Percentiles rank a stretch among this genome's conserved stretches.
These are phyloP conservation scores for Prunus armeniaca DNA, from an alignment of 306 rosid species.

Conservation along the genomic window DNA sequence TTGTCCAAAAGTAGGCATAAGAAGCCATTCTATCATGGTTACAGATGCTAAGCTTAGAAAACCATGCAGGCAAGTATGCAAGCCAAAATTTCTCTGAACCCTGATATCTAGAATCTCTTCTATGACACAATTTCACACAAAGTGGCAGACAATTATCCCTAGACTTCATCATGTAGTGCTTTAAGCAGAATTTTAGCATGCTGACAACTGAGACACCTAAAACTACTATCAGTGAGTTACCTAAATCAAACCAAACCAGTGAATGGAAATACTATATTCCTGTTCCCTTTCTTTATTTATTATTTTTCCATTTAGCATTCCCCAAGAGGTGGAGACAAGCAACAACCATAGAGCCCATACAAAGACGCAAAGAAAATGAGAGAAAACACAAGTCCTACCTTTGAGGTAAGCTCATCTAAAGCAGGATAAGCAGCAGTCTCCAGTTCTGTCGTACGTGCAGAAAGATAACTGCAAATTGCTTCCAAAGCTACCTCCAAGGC, in stretches of 20 bases:
- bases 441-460: conserved; percentile 87
- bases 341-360: neutral
- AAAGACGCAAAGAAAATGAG: conserved; percentile 10
- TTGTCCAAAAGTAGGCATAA: neutral
- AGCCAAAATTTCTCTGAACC: neutral
- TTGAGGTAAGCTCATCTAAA: conserved; percentile 86
- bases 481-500: conserved; percentile 95
- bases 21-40: neutral
- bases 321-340: neutral
- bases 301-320: conserved; percentile 5
- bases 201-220: neutral
- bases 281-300: neutral
- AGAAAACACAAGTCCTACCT: conserved; percentile 44
- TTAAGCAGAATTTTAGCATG: conserved; percentile 3
- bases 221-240: neutral
- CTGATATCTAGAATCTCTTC: neutral
- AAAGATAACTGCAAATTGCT: conserved; percentile 93
- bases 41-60: neutral
- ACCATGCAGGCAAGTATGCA: neutral
- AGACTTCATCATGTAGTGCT: neutral
- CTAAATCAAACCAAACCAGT: neutral
- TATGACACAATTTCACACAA: neutral
- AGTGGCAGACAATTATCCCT: neutral
- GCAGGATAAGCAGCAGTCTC: conserved; percentile 98
- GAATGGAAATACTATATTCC: neutral